phyloP scores from a whole-genome alignment of 192 early-diverging fungal species.

The Dispira parvispora region DNA sequence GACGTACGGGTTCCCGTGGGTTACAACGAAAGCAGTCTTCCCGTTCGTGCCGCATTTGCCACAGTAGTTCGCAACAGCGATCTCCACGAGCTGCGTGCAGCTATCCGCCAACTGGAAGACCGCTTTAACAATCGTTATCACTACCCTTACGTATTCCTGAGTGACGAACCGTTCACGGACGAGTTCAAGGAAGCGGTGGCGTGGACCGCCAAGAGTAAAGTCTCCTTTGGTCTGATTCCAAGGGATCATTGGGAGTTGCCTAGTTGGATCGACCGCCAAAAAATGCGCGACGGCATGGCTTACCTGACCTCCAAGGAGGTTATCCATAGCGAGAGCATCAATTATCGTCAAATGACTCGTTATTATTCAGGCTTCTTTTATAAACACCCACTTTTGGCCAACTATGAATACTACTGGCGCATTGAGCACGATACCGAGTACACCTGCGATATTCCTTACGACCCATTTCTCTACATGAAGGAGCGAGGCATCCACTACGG shows the following conservation, averaged over 20 bases:
- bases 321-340: slow-evolving; percentile 23
- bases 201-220: slow-evolving; percentile 15
- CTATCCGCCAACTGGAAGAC: slow-evolving; percentile 43
- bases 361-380: slow-evolving; percentile 23
- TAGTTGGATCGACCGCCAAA: slow-evolving; percentile 24
- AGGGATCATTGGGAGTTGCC: slow-evolving; percentile 23
- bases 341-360: slow-evolving; percentile 21
- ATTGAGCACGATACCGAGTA: slow-evolving; percentile 28
- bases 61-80: slow-evolving; percentile 52
- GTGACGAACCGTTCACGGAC: slow-evolving; percentile 51
- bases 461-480: slow-evolving; percentile 25
- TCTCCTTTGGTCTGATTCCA: slow-evolving; percentile 22
- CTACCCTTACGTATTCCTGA: slow-evolving; percentile 74
- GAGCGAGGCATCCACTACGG: slow-evolving; percentile 21
- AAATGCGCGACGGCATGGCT: slow-evolving; percentile 18
- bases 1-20: background rate
- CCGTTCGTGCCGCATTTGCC: slow-evolving; percentile 38
- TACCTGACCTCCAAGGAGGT: slow-evolving; percentile 13
- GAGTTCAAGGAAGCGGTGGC: slow-evolving; percentile 38
- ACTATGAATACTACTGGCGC: slow-evolving; percentile 29
- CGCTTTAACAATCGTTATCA: slow-evolving; percentile 54
- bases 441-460: slow-evolving; percentile 25
- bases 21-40: slow-evolving; percentile 5
- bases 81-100: slow-evolving; percentile 29
- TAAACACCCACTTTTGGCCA: slow-evolving; percentile 19